Evolutionary conservation across 31 red algal species (phyloP).

Genomic region (Odonthalia washingtoniensis): DNA sequence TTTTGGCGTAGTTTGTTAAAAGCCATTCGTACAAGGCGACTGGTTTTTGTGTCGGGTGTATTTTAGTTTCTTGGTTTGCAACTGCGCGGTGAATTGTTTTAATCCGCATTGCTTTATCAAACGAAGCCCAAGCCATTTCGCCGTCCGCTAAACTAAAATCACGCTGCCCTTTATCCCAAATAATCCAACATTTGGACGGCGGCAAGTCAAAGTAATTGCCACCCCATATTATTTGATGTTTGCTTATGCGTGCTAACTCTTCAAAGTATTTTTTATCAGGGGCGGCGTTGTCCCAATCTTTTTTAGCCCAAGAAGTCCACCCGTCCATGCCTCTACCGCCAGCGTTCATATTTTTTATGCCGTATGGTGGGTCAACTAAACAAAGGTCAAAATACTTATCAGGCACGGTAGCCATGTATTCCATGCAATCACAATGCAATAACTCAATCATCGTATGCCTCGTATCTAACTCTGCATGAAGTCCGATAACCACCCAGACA

Average conservation of each 20-base stretch:
- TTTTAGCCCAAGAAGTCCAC: not conserved
- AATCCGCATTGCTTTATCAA: not conserved
- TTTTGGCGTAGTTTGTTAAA: conserved; percentile 1
- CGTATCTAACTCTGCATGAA: too few species aligned
- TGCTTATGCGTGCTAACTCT: not conserved
- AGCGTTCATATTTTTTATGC: not conserved
- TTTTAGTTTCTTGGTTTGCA: not conserved
- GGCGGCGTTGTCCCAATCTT: not conserved
- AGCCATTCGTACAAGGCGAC: not conserved
- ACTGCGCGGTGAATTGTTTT: not conserved
- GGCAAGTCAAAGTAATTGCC: not conserved
- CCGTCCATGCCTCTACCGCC: not conserved
- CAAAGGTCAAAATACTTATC: not conserved
- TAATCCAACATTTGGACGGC: not conserved
- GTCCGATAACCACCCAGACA: too few species aligned
- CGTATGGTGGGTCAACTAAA: not conserved
- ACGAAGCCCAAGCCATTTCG: not conserved
- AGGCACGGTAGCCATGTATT: not conserved
- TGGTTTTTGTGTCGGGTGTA: not conserved
- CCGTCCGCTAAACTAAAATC: not conserved
- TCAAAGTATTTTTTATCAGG: not conserved
- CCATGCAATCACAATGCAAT: not conserved
- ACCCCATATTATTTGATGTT: conserved; percentile 7
- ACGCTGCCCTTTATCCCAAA: not conserved
- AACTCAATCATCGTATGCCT: too few species aligned